Percentiles rank a stretch among this genome's conserved stretches.
Evolutionary conservation across 768 basidiomycete genomes (phyloP).

Genomic region (Mrakia hoshinonis): DNA sequence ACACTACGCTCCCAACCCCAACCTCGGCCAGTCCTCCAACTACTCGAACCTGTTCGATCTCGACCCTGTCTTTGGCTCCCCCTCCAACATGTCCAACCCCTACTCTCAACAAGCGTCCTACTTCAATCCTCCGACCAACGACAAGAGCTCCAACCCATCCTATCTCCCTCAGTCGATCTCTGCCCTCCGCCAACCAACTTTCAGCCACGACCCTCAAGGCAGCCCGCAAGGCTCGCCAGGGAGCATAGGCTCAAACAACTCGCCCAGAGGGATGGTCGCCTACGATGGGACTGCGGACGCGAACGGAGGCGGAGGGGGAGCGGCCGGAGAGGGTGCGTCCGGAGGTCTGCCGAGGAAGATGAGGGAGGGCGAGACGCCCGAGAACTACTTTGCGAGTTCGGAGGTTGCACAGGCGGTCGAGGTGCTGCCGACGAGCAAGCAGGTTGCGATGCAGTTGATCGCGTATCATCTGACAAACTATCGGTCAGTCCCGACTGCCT

Average conservation of each 20-base stretch:
- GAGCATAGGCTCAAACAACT: neutral
- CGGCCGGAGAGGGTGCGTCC: neutral
- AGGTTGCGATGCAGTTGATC: conserved; percentile 3
- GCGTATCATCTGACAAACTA: conserved; percentile 22
- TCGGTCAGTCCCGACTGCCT: conserved; percentile 1
- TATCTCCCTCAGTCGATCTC: conserved; percentile 4
- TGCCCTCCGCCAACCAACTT: conserved; percentile 1
- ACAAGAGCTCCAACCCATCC: neutral
- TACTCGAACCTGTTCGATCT: neutral
- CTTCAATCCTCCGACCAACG: neutral
- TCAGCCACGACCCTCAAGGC: neutral
- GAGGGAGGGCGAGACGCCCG: neutral
- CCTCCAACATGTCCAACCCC: neutral
- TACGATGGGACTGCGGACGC: neutral
- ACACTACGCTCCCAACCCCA: neutral
- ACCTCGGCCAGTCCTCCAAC: neutral
- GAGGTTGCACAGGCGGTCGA: conserved; percentile 9
- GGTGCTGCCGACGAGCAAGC: conserved; percentile 8
- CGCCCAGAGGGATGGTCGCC: neutral
- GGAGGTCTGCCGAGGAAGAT: neutral
- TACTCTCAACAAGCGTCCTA: neutral
- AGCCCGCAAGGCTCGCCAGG: neutral
- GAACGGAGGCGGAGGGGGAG: neutral
- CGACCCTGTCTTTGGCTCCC: conserved; percentile 4
- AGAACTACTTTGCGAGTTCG: conserved; percentile 6